These are phyloP conservation scores for Neurospora tetrasperma DNA, from an alignment of 495 filamentous ascomycete genomes.

Conservation along the genomic window DNA sequence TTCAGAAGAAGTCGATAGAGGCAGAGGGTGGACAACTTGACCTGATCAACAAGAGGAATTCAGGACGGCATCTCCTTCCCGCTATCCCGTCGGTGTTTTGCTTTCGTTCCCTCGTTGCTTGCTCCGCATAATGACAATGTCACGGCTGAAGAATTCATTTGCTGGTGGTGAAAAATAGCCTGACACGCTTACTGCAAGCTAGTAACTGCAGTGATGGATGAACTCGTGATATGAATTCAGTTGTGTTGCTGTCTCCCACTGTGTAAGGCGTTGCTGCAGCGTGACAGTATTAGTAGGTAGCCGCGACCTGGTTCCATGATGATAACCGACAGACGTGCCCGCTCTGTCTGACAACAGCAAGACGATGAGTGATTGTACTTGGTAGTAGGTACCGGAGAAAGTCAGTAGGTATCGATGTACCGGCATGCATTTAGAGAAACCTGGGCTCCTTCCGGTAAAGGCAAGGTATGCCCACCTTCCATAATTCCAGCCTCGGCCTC, in stretches of 20 bases:
- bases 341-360: too few species aligned
- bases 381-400: neutral
- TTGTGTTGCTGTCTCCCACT: neutral
- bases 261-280: neutral
- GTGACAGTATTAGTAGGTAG: neutral
- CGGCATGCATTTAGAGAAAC: neutral
- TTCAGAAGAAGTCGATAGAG: neutral
- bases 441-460: neutral
- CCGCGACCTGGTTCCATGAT: neutral
- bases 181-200: neutral
- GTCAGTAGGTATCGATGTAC: too few species aligned
- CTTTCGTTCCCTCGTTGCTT: neutral
- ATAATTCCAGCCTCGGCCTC: neutral
- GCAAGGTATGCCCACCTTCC: neutral
- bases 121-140: neutral
- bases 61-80: too few species aligned
- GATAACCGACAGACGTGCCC: neutral
- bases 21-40: too few species aligned
- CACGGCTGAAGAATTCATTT: neutral
- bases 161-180: neutral
- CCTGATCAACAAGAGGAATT: too few species aligned
- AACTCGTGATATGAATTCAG: neutral
- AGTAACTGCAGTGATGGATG: neutral
- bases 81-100: neutral
- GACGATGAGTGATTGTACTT: neutral